A percentile compares a stretch with the other conserved stretches of the same genome.
These are phyloP conservation scores for Pulveroboletus sp. DNA, from an alignment of 768 basidiomycete genomes.

Conservation along the genomic window DNA sequence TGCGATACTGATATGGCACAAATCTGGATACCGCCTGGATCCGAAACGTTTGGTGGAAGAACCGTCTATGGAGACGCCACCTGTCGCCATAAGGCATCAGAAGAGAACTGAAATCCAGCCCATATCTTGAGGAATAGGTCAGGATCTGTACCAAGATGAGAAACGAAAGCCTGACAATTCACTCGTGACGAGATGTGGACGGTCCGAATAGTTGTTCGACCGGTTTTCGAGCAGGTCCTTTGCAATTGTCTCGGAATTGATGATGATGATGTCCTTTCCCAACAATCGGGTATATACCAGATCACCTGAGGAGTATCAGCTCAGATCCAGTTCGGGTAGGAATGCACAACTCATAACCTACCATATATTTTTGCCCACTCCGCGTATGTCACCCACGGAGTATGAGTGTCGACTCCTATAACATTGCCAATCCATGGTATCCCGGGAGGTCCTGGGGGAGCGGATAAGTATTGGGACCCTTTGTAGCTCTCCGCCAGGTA, in stretches of 20 bases:
- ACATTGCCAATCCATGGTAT: constrained; percentile 1
- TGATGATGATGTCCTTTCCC: constrained; percentile 21
- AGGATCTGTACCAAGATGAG: neutral
- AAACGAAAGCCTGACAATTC: constrained; percentile 5
- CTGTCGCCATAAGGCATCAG: constrained; percentile 17
- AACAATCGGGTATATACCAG: constrained; percentile 8
- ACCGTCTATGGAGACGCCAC: constrained; percentile 19
- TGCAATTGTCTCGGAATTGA: constrained; percentile 33
- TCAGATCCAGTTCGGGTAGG: too few relatives aligned
- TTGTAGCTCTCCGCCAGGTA: too few relatives aligned
- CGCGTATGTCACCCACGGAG: neutral
- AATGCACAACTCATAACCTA: neutral
- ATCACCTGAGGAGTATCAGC: constrained; percentile 7
- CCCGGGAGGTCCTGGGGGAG: constrained; percentile 1
- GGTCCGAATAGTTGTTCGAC: constrained; percentile 36
- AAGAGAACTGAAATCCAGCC: constrained; percentile 12
- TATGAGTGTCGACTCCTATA: neutral
- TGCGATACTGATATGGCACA: constrained; percentile 13
- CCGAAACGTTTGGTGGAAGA: constrained; percentile 20
- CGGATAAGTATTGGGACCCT: too few relatives aligned
- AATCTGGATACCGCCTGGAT: constrained; percentile 11
- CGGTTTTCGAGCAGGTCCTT: constrained; percentile 38
- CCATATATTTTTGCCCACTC: neutral
- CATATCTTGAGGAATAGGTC: constrained; percentile 6
- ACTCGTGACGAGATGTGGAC: constrained; percentile 7